Evolutionary conservation across 2,329 filamentous ascomycete genomes (phyloP).

Genomic region (Aureobasidium melanogenum): DNA sequence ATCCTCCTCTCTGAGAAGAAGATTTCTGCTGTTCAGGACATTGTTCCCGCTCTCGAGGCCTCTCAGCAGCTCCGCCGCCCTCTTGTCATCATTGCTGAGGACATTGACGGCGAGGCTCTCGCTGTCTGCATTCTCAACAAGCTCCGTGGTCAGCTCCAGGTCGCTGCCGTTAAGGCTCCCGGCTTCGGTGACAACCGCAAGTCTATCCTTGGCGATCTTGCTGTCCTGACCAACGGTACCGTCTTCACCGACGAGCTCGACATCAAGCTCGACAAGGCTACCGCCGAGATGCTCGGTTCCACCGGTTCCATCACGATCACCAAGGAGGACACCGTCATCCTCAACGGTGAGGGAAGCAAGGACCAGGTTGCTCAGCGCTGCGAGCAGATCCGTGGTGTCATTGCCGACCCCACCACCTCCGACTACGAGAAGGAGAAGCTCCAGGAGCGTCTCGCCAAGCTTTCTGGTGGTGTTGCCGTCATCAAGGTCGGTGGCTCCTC

Average conservation of each 20-base stretch:
- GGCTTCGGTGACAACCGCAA: slow-evolving; percentile 99
- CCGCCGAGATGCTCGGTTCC: slow-evolving; percentile 87
- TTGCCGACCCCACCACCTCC: slow-evolving; percentile 84
- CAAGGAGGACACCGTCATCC: slow-evolving; percentile 98
- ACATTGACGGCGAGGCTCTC: slow-evolving; percentile 96
- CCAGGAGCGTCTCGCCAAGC: slow-evolving; percentile 98
- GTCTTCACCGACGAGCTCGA: slow-evolving; percentile 99
- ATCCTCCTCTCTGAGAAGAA: slow-evolving; percentile 99
- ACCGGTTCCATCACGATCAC: slow-evolving; percentile 99
- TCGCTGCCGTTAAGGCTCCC: slow-evolving; percentile 95
- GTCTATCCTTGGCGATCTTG: slow-evolving; percentile 95
- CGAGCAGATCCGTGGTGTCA: slow-evolving; percentile 98
- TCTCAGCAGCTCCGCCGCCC: slow-evolving; percentile 92
- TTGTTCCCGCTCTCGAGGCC: slow-evolving; percentile 93
- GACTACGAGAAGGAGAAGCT: slow-evolving; percentile 99
- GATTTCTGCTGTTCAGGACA: slow-evolving; percentile 98
- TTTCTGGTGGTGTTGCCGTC: slow-evolving; percentile 96
- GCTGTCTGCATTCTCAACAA: slow-evolving; percentile 99
- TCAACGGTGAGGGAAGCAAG: slow-evolving; percentile 95
- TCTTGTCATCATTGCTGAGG: slow-evolving; percentile 96
- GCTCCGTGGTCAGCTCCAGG: slow-evolving; percentile 97
- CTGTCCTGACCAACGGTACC: slow-evolving; percentile 88
- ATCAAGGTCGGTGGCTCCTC: slow-evolving; percentile 98
- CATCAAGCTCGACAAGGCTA: slow-evolving; percentile 98
- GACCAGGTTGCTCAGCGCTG: slow-evolving; percentile 88